These are phyloP conservation scores for Coprinopsis strossmayeri DNA, from an alignment of 768 basidiomycete species.

Conservation along the genomic window DNA sequence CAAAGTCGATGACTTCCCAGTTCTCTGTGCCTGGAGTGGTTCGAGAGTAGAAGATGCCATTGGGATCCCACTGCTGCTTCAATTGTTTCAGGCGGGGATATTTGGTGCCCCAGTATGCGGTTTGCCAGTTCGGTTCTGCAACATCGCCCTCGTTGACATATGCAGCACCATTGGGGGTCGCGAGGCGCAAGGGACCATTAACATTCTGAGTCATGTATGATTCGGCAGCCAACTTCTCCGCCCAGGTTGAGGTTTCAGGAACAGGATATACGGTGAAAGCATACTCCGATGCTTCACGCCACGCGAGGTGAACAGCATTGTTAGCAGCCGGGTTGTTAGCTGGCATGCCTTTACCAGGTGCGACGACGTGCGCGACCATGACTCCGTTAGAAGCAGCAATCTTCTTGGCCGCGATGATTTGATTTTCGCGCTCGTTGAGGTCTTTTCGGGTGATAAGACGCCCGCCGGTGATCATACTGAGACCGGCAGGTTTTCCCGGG, in stretches of 20 bases:
- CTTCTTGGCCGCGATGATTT: constrained; percentile 8
- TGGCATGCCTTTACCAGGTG: constrained; percentile 2
- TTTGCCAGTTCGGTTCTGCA: constrained; percentile 5
- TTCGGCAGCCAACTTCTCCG: constrained; percentile 9
- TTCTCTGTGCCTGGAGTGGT: neutral
- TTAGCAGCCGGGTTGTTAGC: constrained; percentile 1
- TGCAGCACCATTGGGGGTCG: constrained; percentile 10
- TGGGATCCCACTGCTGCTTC: neutral
- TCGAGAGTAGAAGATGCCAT: neutral
- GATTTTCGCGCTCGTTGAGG: constrained; percentile 1
- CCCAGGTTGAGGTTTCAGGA: constrained; percentile 1
- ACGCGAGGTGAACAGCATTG: constrained; percentile 8
- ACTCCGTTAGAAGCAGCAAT: neutral
- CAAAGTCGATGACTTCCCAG: constrained; percentile 1
- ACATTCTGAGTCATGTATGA: constrained; percentile 8
- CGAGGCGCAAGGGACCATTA: constrained; percentile 6
- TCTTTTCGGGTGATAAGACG: constrained; percentile 8
- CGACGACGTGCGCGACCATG: constrained; percentile 11
- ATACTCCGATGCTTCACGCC: constrained; percentile 4
- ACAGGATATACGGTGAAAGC: constrained; percentile 1
- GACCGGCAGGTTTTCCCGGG: constrained; percentile 6
- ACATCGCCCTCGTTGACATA: constrained; percentile 12
- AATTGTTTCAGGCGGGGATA: neutral
- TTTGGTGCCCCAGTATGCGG: neutral
- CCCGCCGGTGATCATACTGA: constrained; percentile 6